A percentile compares a stretch with the other conserved stretches of the same genome.
phyloP scores from a whole-genome alignment of 441 rosid species.

The Eruca vesicaria region DNA sequence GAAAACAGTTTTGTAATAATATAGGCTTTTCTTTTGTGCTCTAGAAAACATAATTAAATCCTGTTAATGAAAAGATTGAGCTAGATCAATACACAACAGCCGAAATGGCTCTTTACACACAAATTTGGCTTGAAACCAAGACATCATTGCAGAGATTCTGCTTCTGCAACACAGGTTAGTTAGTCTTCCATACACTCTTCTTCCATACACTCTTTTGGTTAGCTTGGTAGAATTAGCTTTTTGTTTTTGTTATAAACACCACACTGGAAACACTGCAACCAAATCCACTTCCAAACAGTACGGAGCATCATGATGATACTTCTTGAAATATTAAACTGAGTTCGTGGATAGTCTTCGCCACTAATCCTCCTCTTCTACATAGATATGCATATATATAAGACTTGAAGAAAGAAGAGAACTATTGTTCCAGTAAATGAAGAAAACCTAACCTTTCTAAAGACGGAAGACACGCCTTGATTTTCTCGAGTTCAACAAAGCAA shows the following conservation, averaged over 20 bases:
- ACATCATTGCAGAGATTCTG: background rate
- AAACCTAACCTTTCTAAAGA: slow-evolving; percentile 56
- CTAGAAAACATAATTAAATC: slow-evolving; percentile 7
- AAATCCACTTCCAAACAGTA: slow-evolving; percentile 15
- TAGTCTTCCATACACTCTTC: slow-evolving; percentile 21
- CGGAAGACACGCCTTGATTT: slow-evolving; percentile 71
- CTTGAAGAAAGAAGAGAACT: background rate
- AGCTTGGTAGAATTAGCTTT: slow-evolving; percentile 32
- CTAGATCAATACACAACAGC: slow-evolving; percentile 31
- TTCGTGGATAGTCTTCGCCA: slow-evolving; percentile 81
- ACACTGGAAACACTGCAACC: slow-evolving; percentile 18
- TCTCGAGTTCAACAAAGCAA: slow-evolving; percentile 88
- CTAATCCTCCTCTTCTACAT: slow-evolving; percentile 74
- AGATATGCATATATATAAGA: background rate
- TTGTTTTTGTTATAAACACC: slow-evolving; percentile 25
- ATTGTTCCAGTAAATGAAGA: background rate
- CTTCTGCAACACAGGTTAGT: background rate
- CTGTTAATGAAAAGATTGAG: slow-evolving; percentile 2
- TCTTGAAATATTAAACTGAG: slow-evolving; percentile 78
- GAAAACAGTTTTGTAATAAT: slow-evolving; percentile 13
- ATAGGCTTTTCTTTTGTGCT: slow-evolving; percentile 15
- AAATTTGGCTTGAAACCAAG: slow-evolving; percentile 8
- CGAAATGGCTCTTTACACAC: slow-evolving; percentile 39
- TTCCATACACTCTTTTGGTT: slow-evolving; percentile 27
- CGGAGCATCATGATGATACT: slow-evolving; percentile 43